Percentiles rank a stretch among this genome's conserved stretches.
Conservation (phyloP, 2,329 filamentous ascomycete species). For the Ophiocordyceps polyrhachis-furcata region DNA sequence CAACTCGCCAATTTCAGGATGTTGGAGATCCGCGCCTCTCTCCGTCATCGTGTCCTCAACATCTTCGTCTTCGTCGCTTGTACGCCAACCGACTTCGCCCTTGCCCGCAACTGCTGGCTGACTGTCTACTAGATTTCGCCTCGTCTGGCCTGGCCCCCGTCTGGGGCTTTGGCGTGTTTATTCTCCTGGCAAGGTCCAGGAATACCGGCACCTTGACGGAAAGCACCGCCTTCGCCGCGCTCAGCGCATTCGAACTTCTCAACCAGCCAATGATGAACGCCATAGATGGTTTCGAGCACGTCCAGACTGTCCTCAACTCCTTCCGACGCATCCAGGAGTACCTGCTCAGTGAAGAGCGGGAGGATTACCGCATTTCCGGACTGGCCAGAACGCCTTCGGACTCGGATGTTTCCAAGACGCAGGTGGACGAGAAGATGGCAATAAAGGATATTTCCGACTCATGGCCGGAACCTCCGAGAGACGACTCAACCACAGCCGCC, state of each 20-base stretch:
- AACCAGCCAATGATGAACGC: constrained; percentile 6
- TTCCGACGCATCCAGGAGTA: constrained; percentile 7
- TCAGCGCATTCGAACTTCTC: constrained; percentile 6
- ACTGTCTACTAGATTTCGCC: constrained; percentile 1
- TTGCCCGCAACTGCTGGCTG: not conserved
- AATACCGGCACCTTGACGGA: constrained; percentile 5
- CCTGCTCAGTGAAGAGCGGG: constrained; percentile 5
- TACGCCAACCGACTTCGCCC: constrained; percentile 1
- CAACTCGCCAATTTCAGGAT: constrained; percentile 16
- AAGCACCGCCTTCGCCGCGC: constrained; percentile 6
- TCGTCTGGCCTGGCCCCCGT: constrained; percentile 6
- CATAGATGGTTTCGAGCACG: constrained; percentile 6
- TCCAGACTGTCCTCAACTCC: constrained; percentile 6
- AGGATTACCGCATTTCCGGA: constrained; percentile 1
- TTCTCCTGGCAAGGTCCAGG: constrained; percentile 3
- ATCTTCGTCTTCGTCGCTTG: constrained; percentile 4
- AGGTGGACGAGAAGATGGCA: not conserved
- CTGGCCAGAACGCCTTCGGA: not conserved
- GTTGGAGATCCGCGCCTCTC: constrained; percentile 15
- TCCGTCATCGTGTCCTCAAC: constrained; percentile 8
- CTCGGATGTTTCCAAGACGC: not conserved
- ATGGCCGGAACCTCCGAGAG: not conserved
- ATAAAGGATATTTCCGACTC: not conserved
- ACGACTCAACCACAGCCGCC: not conserved
- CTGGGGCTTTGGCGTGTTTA: constrained; percentile 5